Base-by-base conservation (phyloP, 2,329 filamentous ascomycete genomes). In the Sporothrix humicola region DNA sequence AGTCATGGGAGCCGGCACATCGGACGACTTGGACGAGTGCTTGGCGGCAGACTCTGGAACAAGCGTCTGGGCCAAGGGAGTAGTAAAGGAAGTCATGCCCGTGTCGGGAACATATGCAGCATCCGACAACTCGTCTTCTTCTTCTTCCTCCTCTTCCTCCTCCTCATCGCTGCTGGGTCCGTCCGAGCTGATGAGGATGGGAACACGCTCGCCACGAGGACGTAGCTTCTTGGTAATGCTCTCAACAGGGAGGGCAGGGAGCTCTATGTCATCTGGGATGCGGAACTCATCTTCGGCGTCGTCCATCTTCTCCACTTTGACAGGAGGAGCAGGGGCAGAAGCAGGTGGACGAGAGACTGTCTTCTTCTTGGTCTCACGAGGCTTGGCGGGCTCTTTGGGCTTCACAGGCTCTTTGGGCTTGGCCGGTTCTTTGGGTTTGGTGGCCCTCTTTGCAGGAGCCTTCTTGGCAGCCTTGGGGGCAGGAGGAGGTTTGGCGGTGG, bases 181-280 rank as follows among this genome's bases (percentile, higher is more conserved):
- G 20, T 75, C 74, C 0, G 74, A 75, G 56, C 74, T 75, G 63
- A 75, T 75, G 44, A 74, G 46, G 50, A 75, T 75, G 9, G 74
- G 52, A 1, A 17, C 63, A 26, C 69, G 72, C 13, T 72, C 63
- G 17, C 63, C n/a, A 17, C 74, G 74, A 0, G 72, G 69, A 1
- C 72, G 48, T 9, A 75, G 74, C 23, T 72, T 75, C 71, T 71
- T 72, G 20, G 66, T 61, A 0, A 71, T 48, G 12, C 58, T 50
- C 42, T 63, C 52, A 7, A 5, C 9, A 3, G 56, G 31, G 9
- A 37, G 23, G 20, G 52, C 31, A 23, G 7, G 31, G 31, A 37
- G 31, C 2, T 37, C 31, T 6, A 52, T 12, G 13, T 42, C 56
- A 15, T 20, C 46, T 2, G 4, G 44, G 58, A 48, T n/a, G 44